Evolutionary conservation across 345 rosid species (phyloP).

Genomic region (Gossypium thurberi): DNA sequence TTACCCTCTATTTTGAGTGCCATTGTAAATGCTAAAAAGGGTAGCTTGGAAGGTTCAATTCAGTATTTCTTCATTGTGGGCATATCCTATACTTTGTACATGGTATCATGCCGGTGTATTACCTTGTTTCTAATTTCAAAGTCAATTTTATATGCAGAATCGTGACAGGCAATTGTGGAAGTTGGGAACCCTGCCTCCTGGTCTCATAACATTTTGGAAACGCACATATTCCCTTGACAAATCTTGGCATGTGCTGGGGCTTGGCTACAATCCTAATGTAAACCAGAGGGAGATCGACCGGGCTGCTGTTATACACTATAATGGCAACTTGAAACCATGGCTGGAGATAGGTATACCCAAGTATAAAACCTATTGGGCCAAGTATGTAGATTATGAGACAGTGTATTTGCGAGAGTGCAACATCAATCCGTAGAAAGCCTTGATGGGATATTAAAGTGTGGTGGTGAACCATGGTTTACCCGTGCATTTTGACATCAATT

Average conservation of each 20-base stretch:
- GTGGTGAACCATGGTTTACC: not conserved
- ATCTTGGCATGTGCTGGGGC: slow-evolving; percentile 75
- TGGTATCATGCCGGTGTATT: not conserved
- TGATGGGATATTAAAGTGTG: not conserved
- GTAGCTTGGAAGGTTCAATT: not conserved
- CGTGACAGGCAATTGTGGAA: slow-evolving; percentile 70
- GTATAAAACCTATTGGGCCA: slow-evolving; percentile 30
- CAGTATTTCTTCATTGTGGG: too few relatives aligned
- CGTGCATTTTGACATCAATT: not conserved
- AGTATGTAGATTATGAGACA: not conserved
- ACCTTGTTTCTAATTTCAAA: slow-evolving; percentile 8
- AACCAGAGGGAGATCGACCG: slow-evolving; percentile 63
- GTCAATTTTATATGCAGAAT: slow-evolving; percentile 42
- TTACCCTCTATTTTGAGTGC: not conserved
- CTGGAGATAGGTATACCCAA: slow-evolving; percentile 69
- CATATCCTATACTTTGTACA: not conserved
- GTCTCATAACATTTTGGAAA: slow-evolving; percentile 79
- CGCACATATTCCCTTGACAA: slow-evolving; percentile 47
- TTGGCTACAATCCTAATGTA: slow-evolving; percentile 74
- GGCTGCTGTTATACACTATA: slow-evolving; percentile 72
- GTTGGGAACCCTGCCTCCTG: slow-evolving; percentile 82
- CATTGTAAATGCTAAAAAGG: not conserved
- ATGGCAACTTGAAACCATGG: slow-evolving; percentile 89
- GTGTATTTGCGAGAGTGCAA: slow-evolving; percentile 10
- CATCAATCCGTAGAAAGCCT: slow-evolving; percentile 7